Evolutionary conservation across 768 basidiomycete genomes (phyloP), one percentile per base, ranked within the genome.

Genomic region (Termitomyces sp.): DNA sequence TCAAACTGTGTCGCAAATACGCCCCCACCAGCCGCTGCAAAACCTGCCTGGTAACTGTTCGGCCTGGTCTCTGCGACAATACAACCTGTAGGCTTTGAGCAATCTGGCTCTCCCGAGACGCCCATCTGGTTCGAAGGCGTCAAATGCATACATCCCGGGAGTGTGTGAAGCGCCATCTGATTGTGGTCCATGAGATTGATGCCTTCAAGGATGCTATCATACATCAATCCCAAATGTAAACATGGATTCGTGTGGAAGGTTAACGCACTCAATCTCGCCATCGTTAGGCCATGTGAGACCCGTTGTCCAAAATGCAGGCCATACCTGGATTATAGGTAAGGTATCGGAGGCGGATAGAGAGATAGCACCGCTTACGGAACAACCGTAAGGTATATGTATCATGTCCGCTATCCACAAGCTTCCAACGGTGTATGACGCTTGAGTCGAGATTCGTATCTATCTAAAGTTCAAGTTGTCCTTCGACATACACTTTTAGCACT

Each of bases 131-230:
- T 75, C 60, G 68, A 70, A 61, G 69, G 77, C 44, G 67, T 66
- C 35, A 62, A 62, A 50, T 76, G 75, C 12, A 67, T 61, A 63
- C 79, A 82, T 3, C 79, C 79, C 3, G 67, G 68, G 0, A 69
- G 78, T 0, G 91, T 88, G 68, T 95, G 93, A n/a, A 95, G 72
- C 0, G 92, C 82, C 74, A 89, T 83, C 68, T 91, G 90, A 64
- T 92, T 92, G 62, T 77, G 73, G 8, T 74, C 71, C 71, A 86
- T 82, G 53, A 80, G 65, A 72, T 96, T 95, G 62, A 95, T 90
- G 10, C 84, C 89, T 70, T 95, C 94, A 57, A 95, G 84, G 35
- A 91, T 89, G 65, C 89, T 67, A 80, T 76, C 30, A n/a, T 44
- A 14, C 9, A n/a, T 44, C 41, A 55, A 32, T 12, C 20, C 3